Percentiles rank a stretch among this genome's conserved stretches.
These are phyloP conservation scores for Dipteronia dyeriana DNA, from an alignment of 345 rosid genomes.

Conservation along the genomic window DNA sequence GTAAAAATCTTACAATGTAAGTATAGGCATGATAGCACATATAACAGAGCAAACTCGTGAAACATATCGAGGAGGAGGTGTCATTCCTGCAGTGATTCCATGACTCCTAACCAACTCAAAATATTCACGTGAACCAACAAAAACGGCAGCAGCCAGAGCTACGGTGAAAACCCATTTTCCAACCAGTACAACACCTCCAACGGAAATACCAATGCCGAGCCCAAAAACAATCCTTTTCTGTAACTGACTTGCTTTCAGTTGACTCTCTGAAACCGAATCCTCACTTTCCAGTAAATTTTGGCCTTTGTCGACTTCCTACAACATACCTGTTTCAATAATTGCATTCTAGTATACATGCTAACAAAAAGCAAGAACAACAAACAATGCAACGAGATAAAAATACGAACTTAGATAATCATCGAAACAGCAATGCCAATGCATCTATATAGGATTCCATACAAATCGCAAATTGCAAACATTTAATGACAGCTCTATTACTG, in stretches of 20 bases:
- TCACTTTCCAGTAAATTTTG: slow-evolving; percentile 31
- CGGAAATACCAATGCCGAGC: slow-evolving; percentile 72
- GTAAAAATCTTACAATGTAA: slow-evolving; percentile 70
- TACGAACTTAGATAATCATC: not conserved
- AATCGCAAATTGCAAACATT: no score
- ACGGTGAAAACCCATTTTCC: slow-evolving; percentile 87
- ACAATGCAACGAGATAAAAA: not conserved
- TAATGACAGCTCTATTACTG: not conserved
- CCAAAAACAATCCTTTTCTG: slow-evolving; percentile 76
- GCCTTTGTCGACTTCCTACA: slow-evolving; percentile 49
- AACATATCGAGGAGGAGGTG: slow-evolving; percentile 92
- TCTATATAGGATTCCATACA: no score
- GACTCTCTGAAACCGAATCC: slow-evolving; percentile 36
- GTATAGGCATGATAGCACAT: slow-evolving; percentile 77
- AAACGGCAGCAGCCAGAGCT: slow-evolving; percentile 65
- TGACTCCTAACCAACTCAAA: slow-evolving; percentile 83
- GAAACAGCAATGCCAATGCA: not conserved
- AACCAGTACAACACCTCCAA: slow-evolving; percentile 75
- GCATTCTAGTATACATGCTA: not conserved
- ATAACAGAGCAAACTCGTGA: slow-evolving; percentile 85
- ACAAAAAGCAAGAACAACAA: no score
- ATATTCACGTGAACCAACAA: slow-evolving; percentile 76
- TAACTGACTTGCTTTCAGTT: slow-evolving; percentile 56
- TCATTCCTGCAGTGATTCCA: slow-evolving; percentile 89
- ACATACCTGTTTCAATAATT: slow-evolving; percentile 32